phyloP scores from a whole-genome alignment of 441 rosid genomes.

The Metrosideros polymorpha region DNA sequence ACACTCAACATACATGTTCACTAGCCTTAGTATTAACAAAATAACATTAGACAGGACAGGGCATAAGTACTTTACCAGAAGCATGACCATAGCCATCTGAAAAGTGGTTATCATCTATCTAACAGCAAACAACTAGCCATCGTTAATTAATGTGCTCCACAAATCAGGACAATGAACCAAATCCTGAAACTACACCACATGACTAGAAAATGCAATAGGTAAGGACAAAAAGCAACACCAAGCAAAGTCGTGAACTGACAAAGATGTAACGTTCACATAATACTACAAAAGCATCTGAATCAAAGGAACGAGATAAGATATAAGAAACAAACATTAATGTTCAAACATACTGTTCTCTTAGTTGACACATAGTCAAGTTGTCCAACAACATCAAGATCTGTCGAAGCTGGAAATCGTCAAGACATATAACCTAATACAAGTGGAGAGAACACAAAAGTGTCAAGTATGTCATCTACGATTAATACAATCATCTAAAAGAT shows the following conservation, averaged over 20 bases:
- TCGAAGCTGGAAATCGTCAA: constrained; percentile 75
- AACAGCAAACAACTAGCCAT: background rate
- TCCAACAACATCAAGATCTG: constrained; percentile 63
- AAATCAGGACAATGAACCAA: background rate
- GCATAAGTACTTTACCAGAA: background rate
- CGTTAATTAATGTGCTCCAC: background rate
- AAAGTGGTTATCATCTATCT: background rate
- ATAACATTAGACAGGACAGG: background rate
- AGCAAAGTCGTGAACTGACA: background rate
- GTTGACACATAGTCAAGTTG: constrained; percentile 54
- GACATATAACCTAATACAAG: constrained; percentile 39
- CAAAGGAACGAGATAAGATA: background rate
- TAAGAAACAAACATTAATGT: background rate
- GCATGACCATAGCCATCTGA: background rate
- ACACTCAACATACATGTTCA: background rate
- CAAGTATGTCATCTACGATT: background rate
- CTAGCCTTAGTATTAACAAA: background rate
- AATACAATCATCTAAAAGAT: background rate
- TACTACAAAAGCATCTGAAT: background rate
- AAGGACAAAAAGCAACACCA: background rate
- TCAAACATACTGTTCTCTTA: constrained; percentile 75
- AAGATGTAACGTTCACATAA: background rate
- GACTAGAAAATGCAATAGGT: background rate
- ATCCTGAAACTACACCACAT: background rate
- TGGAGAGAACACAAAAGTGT: constrained; percentile 5